These are phyloP conservation scores for Debaryomyces coudertii DNA, from an alignment of 1,139 yeast species.

Conservation along the genomic window DNA sequence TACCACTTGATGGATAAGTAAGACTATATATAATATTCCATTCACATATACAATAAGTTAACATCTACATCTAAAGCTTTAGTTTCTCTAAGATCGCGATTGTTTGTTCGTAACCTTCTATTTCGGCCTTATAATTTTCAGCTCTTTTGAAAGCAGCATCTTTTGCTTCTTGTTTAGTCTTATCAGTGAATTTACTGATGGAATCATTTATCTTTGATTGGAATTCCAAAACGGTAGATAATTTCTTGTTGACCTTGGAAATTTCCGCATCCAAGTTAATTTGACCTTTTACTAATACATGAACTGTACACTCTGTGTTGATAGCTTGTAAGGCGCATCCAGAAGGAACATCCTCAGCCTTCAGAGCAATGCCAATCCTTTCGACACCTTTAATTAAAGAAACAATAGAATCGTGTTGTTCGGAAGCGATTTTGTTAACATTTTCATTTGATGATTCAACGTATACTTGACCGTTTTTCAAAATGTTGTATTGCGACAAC, in stretches of 20 bases:
- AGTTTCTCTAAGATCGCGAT: constrained; percentile 74
- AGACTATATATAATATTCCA: background rate
- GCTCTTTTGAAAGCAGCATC: constrained; percentile 72
- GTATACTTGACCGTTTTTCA: constrained; percentile 83
- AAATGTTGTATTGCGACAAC: constrained; percentile 83
- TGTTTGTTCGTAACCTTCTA: constrained; percentile 81
- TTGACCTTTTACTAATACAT: constrained; percentile 90
- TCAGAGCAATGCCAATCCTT: constrained; percentile 62
- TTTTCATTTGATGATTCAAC: constrained; percentile 65
- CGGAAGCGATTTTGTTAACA: constrained; percentile 54
- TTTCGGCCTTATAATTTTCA: constrained; percentile 79
- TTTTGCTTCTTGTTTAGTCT: constrained; percentile 82
- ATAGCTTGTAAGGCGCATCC: constrained; percentile 90
- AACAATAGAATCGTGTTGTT: constrained; percentile 82
- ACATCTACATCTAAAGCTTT: constrained; percentile 49
- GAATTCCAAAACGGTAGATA: constrained; percentile 61
- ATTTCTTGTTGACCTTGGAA: constrained; percentile 75
- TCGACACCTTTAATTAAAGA: constrained; percentile 91
- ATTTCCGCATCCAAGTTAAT: constrained; percentile 92
- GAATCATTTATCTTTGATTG: constrained; percentile 43
- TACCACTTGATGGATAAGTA: background rate
- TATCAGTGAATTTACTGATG: constrained; percentile 75
- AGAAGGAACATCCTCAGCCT: constrained; percentile 63
- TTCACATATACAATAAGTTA: background rate
- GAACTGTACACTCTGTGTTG: constrained; percentile 80